Base-by-base conservation (phyloP, 768 basidiomycete genomes). In the Pulveroboletus sp. region DNA sequence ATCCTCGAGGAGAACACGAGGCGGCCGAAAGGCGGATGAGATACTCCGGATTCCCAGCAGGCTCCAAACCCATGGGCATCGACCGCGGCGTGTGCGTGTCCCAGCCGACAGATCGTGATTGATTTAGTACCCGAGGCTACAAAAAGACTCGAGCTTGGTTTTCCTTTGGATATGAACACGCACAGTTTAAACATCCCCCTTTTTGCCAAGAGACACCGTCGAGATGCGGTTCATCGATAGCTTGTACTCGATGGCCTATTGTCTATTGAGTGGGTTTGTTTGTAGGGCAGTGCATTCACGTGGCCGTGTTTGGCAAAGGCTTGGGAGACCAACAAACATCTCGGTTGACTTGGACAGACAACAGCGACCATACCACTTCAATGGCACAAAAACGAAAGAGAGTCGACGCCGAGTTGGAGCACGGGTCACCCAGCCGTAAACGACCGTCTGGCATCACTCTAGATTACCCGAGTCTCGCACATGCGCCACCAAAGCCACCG, bases 341-440 rank as follows among this genome's bases (percentile, higher is more conserved):
- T 28, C 33, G 6, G 33, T 36, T 6, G n/a, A 42, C 28, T 30
- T 30, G 7, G 18, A 49, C 50, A 44, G 40, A 43, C 50, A 44
- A 39, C 35, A 21, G 7, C 46, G 21, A 17, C 39, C 28, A 1
- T 27, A 17, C 39, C 28, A 1, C 21, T 30, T 47, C 40, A 26
- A 67, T 67, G 67, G 54, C 55, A 17, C 58, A 51, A n/a, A 69
- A 69, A 28, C 65, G 59, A 55, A 60, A 62, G 15, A 63, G 56
- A 30, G 53, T 10, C 28, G 61, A 66, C 5, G 53, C 46, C 2
- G 61, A 35, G 21, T 15, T 55, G 21, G 50, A 55, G 1, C 54
- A 56, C 5, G 37, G 15, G 2, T 15, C 51, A 6, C 24, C 56
- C n/a, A 8, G 39, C 5, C 46, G 36, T 7, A 52, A 53, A 41